These are phyloP conservation scores for Malus fusca DNA, from an alignment of 306 rosid genomes.

Conservation along the genomic window DNA sequence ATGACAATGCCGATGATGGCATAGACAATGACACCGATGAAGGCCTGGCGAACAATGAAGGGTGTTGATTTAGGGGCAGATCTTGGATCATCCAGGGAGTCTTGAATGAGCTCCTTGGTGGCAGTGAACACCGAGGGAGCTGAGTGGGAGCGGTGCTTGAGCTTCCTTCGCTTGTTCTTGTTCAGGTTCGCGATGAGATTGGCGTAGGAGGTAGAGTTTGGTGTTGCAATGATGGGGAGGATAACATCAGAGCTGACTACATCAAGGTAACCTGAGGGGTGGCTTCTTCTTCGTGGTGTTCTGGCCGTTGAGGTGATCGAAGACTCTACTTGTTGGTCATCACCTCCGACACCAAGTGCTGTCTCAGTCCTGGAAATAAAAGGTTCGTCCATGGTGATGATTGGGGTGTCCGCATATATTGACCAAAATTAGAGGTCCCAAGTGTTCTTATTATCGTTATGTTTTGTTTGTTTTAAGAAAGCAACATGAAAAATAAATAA, in stretches of 20 bases:
- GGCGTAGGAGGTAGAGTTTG: conserved; percentile 24
- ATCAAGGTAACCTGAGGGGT: conserved; percentile 21
- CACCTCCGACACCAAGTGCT: background rate
- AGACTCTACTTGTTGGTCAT: conserved; percentile 1
- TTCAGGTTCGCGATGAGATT: conserved; percentile 42
- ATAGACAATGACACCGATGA: conserved; percentile 33
- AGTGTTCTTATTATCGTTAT: background rate
- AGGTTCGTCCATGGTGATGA: conserved; percentile 37
- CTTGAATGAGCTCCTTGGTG: background rate
- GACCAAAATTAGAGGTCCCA: background rate
- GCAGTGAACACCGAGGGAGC: conserved; percentile 46
- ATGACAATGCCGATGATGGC: conserved; percentile 36
- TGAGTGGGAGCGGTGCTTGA: conserved; percentile 43
- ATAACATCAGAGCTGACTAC: conserved; percentile 27
- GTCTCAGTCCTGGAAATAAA: conserved; percentile 21
- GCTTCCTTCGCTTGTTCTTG: conserved; percentile 19
- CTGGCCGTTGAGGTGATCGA: background rate
- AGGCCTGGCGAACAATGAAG: conserved; percentile 31
- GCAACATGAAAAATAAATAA: no score
- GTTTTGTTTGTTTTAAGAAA: background rate
- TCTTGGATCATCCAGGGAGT: conserved; percentile 25
- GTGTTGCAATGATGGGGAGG: conserved; percentile 26
- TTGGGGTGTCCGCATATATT: background rate
- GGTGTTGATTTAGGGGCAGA: conserved; percentile 11
- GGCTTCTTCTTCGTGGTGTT: conserved; percentile 26